phyloP scores from a whole-genome alignment of 225 moss, liverwort and hornwort genomes.

The Lunularia cruciata region DNA sequence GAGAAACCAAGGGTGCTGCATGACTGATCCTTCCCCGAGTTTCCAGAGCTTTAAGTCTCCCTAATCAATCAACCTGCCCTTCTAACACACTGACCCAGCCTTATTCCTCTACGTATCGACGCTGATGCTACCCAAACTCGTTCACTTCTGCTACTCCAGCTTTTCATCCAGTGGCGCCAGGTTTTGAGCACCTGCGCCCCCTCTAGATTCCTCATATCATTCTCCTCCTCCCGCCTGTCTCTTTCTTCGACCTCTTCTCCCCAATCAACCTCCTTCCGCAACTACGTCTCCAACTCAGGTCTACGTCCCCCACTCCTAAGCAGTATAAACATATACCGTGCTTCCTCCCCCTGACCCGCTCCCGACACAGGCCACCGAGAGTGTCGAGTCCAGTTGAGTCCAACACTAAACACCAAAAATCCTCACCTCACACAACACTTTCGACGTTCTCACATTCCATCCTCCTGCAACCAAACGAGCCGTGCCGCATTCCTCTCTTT shows the following conservation, averaged over 20 bases:
- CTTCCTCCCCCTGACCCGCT: not conserved
- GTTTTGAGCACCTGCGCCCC: constrained; percentile 35
- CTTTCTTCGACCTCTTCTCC: not conserved
- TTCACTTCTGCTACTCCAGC: constrained; percentile 15
- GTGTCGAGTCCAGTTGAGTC: too few species aligned
- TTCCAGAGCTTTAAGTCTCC: constrained; percentile 8
- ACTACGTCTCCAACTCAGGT: not conserved
- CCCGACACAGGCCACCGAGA: not conserved
- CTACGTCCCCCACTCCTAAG: not conserved
- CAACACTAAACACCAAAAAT: not conserved
- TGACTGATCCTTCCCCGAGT: constrained; percentile 29
- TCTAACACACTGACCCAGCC: constrained; percentile 18
- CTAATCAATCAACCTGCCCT: constrained; percentile 20
- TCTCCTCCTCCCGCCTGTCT: not conserved
- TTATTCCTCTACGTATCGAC: constrained; percentile 7
- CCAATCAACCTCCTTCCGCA: not conserved
- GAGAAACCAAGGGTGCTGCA: constrained; percentile 34
- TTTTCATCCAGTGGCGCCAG: constrained; percentile 41
- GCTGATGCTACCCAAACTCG: constrained; percentile 1
- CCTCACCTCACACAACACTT: not conserved
- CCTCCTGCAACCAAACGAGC: not conserved
- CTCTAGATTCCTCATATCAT: constrained; percentile 40
- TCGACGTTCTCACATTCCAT: constrained; percentile 2
- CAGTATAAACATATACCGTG: not conserved
- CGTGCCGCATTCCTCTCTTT: not conserved